Evolutionary conservation across 2,329 filamentous ascomycete genomes (phyloP), one percentile per base, ranked within the genome.

Genomic region (Monascus ruber): DNA sequence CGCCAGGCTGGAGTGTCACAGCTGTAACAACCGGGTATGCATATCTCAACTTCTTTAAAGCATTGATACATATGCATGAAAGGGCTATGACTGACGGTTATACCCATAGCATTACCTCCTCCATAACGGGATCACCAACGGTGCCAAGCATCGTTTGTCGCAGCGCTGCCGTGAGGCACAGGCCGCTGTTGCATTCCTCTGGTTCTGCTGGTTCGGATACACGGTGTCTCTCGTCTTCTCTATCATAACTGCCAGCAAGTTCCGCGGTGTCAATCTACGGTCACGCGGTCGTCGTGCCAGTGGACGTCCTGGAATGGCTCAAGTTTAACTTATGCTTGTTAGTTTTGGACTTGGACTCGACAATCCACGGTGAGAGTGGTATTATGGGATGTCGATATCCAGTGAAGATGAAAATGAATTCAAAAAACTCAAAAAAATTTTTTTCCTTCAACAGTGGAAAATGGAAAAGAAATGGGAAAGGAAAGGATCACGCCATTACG

Each of bases 151-250:
- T 24, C 51, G 52, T 34, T 49, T 39, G 5, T 35, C 45, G 8
- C 66, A 65, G 43, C 61, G 68, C 37, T 74, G 71, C 50, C 67
- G 65, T 32, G 70, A 74, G 52, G 68, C 68, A 6, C 68, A 73
- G 50, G 70, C 71, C 4, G 52, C 65, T 2, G 60, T 56, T 24
- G 70, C 70, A 0, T 74, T 74, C 58, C 56, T 73, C 36, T 74
- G 69, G 69, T 71, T 74, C 45, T 58, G 55, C 6, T 72, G 64
- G 56, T 64, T 58, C 31, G 50, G 62, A 4, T 73, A 64, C 43
- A 54, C 64, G 33, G 59, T 51, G 4, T 67, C 64, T 5, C 45
- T 65, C 36, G 42, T 66, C 38, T 47, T 69, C 38, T 69, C 65
- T 1, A 39, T 60, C 42, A 44, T 17, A 17, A 17, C 17, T 17